Conservation (phyloP, 352 stramenopile species). For the Pythium sp. region DNA sequence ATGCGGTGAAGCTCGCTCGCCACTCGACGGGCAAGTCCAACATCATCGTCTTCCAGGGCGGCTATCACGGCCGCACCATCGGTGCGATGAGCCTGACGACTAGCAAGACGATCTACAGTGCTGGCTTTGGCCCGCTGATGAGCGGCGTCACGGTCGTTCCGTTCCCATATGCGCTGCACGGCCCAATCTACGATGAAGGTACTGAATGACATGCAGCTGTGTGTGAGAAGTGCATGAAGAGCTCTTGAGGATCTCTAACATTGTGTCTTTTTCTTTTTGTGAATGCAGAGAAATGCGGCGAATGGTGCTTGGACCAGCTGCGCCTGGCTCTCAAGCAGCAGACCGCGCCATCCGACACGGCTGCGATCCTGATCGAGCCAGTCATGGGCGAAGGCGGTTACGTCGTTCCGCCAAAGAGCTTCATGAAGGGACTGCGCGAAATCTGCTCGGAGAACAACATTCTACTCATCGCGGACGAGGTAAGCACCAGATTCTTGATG, state of each 20-base stretch:
- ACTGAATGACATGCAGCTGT: neutral
- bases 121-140: conserved; percentile 80
- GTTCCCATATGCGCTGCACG: conserved; percentile 88
- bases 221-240: neutral
- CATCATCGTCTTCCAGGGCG: conserved; percentile 89
- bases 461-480: conserved; percentile 91
- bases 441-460: conserved; percentile 93
- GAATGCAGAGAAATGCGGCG: conserved; percentile 42
- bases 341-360: conserved; percentile 80
- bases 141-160: conserved; percentile 78
- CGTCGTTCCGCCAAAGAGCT: conserved; percentile 88
- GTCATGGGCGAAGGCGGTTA: conserved; percentile 91
- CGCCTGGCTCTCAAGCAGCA: conserved; percentile 90
- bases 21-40: conserved; percentile 88
- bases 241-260: neutral
- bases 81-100: conserved; percentile 92
- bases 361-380: conserved; percentile 91
- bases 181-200: conserved; percentile 74
- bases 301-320: conserved; percentile 85
- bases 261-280: conserved; percentile 11
- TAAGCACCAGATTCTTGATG: conserved; percentile 3
- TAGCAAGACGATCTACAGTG: conserved; percentile 89
- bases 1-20: conserved; percentile 90
- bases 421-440: conserved; percentile 88
- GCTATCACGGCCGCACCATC: conserved; percentile 91